Percentiles rank a stretch among this genome's conserved stretches.
phyloP scores from a whole-genome alignment of 139 green algal species.

The Chlorella vulgaris region DNA sequence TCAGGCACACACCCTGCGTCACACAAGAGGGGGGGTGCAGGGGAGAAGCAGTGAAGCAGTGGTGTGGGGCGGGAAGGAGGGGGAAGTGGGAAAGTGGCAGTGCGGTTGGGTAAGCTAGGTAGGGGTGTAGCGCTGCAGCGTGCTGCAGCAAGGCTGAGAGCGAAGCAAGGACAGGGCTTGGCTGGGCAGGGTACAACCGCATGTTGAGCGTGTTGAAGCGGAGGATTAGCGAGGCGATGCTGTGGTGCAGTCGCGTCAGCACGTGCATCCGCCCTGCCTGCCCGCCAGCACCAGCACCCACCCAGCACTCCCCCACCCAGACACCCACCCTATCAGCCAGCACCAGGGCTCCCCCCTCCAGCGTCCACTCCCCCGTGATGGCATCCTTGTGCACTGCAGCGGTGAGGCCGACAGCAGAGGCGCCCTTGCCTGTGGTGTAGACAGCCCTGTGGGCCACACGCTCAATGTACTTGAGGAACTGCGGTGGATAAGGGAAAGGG shows the following conservation, averaged over 20 bases:
- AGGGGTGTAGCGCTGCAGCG: no score
- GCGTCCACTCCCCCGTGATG: slow-evolving; percentile 95
- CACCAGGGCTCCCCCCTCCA: slow-evolving; percentile 98
- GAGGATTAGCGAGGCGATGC: no score
- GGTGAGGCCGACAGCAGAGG: slow-evolving; percentile 95
- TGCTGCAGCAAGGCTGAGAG: no score
- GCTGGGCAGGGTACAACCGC: no score
- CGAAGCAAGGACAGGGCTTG: no score
- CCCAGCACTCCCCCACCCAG: background rate
- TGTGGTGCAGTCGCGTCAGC: no score
- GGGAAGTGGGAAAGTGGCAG: no score
- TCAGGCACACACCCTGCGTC: slow-evolving; percentile 89
- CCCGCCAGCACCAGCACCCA: background rate
- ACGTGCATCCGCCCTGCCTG: background rate
- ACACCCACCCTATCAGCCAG: slow-evolving; percentile 85
- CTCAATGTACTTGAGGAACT: slow-evolving; percentile 99
- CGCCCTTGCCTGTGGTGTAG: slow-evolving; percentile 99
- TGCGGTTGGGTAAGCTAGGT: no score
- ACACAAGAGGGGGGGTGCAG: background rate
- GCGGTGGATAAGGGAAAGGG: slow-evolving; percentile 80
- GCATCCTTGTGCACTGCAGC: slow-evolving; percentile 94
- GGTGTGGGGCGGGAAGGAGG: background rate
- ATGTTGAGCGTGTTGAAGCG: no score
- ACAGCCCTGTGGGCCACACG: slow-evolving; percentile 91
- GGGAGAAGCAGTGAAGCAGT: background rate